A percentile compares a stretch with the other conserved stretches of the same genome.
These are phyloP conservation scores for Cyberlindnera euphorbiae DNA, from an alignment of 805 yeast species.

Conservation along the genomic window DNA sequence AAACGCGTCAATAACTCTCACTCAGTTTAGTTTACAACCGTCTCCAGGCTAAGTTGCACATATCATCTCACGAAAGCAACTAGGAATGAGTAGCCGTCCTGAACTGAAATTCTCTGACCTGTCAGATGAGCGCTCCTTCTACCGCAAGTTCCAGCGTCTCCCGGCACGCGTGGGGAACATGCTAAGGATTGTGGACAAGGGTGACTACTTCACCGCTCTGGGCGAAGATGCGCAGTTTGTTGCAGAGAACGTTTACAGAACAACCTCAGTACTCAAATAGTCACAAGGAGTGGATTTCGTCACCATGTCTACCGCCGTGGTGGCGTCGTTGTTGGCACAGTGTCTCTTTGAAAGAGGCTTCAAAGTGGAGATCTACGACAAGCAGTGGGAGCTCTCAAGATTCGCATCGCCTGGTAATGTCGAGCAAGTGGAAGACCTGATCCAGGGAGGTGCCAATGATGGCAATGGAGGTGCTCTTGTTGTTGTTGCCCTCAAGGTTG, in stretches of 20 bases:
- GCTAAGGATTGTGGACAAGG: constrained; percentile 72
- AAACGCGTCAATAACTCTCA: too few species aligned
- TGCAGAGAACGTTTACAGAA: constrained; percentile 80
- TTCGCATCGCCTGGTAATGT: constrained; percentile 90
- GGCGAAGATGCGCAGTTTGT: constrained; percentile 75
- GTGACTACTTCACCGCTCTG: constrained; percentile 74
- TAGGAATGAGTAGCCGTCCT: constrained; percentile 36
- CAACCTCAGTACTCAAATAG: constrained; percentile 73
- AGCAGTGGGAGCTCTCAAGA: constrained; percentile 50
- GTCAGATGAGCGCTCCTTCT: constrained; percentile 45
- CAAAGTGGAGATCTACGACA: constrained; percentile 78
- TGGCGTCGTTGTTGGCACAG: constrained; percentile 56
- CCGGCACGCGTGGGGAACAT: constrained; percentile 44
- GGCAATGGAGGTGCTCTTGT: constrained; percentile 45
- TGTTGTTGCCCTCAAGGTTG: constrained; percentile 38
- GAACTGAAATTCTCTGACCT: constrained; percentile 54
- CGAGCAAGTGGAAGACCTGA: constrained; percentile 68
- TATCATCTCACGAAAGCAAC: neutral
- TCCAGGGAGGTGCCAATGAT: constrained; percentile 29
- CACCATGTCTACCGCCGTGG: constrained; percentile 73
- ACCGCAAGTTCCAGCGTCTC: constrained; percentile 42
- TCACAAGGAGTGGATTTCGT: constrained; percentile 54
- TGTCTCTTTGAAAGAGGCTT: constrained; percentile 67
- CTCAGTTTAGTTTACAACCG: neutral
- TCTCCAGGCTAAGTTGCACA: neutral